Evolutionary conservation across 75 land plant species (phyloP), one percentile per base, ranked within the genome.

Genomic region (Sequoiadendron giganteum): DNA sequence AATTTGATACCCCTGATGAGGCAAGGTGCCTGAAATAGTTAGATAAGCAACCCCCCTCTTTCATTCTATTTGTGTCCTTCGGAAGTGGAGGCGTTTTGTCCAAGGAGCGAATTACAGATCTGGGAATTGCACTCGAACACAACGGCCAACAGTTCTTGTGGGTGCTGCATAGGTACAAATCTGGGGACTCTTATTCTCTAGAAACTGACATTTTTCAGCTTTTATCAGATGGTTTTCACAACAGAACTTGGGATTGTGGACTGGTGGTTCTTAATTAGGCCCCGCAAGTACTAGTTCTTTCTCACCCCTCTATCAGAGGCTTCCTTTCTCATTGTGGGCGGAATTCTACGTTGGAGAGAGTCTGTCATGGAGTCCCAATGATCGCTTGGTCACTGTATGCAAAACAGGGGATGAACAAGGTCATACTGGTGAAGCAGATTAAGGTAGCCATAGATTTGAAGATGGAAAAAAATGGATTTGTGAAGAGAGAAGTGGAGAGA

Each of bases 251-350:
- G 79, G 91, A 86, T 36, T 49, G 54, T 30, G 97, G 96, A 11
- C n/a, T 91, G 39, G 91, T 93, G 86, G 86, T 94, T 28, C 87
- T 84, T 1, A 88, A 88, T 1, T 96, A 96, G 97, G 95, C 94
- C 0, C 97, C 95, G 75, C 97, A 96, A 87, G 54, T 89, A 0
- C 76, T 86, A 68, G 85, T 94, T 1, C 89, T 95, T 28, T 75
- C 79, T 58, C 95, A 95, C 76, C 86, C 45, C 2, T 85, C 95
- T 34, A 89, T 91, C 0, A 94, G 96, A 1, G 97, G 94, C 58
- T 95, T 95, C 87, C n/a, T 95, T n/a, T 82, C 91, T 3, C 97
- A 95, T 84, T 94, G 94, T 47, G 95, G 97, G 0, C 94, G 96
- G 96, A 95, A 94, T 78, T 95, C 96, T 14, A 86, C 65, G 15